Conservation (phyloP, 2,329 filamentous ascomycete species). For the Aspergillus ibericus region DNA sequence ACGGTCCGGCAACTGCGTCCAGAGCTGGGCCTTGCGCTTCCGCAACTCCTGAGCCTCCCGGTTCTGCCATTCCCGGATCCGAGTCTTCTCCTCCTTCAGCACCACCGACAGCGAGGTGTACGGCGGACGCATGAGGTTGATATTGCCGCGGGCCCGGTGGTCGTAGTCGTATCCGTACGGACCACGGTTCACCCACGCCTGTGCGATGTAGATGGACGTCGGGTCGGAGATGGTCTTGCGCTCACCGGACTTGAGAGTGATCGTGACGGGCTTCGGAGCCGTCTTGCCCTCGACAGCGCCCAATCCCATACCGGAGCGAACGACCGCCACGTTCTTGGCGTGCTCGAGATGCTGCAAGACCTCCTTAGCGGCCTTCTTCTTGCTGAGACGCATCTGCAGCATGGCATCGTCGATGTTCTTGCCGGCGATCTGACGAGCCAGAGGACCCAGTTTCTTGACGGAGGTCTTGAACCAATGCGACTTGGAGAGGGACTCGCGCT, state of each 20-base stretch:
- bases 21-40: constrained; percentile 72
- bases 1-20: constrained; percentile 85
- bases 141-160: constrained; percentile 72
- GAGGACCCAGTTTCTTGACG: constrained; percentile 84
- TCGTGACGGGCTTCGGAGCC: constrained; percentile 51
- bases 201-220: constrained; percentile 82
- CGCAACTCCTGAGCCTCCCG: constrained; percentile 74
- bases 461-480: constrained; percentile 78
- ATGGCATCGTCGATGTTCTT: constrained; percentile 95
- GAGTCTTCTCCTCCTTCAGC: constrained; percentile 90
- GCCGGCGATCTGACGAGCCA: constrained; percentile 85
- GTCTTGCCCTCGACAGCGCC: constrained; percentile 28
- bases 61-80: constrained; percentile 77
- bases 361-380: constrained; percentile 86
- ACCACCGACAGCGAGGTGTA: constrained; percentile 75
- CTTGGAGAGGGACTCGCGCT: constrained; percentile 59
- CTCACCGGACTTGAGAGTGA: constrained; percentile 73
- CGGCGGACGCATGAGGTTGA: constrained; percentile 68
- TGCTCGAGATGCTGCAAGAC: constrained; percentile 76
- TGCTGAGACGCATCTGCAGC: constrained; percentile 89
- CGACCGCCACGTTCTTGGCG: constrained; percentile 78
- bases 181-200: constrained; percentile 89
- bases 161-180: constrained; percentile 62
- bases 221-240: constrained; percentile 70
- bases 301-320: constrained; percentile 81